These are phyloP conservation scores for Fraxinus platypoda DNA, from an alignment of 305 asterid genomes.

Conservation along the genomic window DNA sequence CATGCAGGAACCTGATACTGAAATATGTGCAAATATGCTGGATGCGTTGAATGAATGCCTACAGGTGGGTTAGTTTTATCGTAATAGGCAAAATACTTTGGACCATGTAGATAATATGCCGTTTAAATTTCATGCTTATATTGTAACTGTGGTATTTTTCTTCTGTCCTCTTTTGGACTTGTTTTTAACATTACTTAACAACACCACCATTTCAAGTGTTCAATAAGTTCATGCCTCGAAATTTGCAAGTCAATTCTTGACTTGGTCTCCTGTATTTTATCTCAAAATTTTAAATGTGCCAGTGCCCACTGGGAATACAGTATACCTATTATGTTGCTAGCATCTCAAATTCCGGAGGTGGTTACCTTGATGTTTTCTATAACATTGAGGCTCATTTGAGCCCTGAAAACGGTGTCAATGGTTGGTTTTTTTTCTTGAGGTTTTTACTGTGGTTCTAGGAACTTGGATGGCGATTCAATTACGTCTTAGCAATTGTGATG, in stretches of 20 bases:
- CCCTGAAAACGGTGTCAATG: background rate
- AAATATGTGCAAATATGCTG: slow-evolving; percentile 79
- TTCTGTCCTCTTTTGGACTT: background rate
- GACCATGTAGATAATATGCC: background rate
- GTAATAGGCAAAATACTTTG: background rate
- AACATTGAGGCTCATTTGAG: background rate
- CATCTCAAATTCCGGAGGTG: background rate
- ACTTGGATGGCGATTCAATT: background rate
- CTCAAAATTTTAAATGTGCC: background rate
- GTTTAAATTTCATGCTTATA: background rate
- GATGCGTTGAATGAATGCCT: slow-evolving; percentile 83
- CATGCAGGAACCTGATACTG: slow-evolving; percentile 87
- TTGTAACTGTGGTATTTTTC: background rate
- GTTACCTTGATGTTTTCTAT: background rate
- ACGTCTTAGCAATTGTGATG: background rate
- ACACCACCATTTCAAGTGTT: background rate
- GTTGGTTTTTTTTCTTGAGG: background rate
- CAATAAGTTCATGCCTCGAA: background rate
- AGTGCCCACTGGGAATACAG: background rate
- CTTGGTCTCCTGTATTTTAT: background rate
- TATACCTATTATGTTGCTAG: background rate
- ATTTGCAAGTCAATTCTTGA: background rate
- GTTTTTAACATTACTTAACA: background rate
- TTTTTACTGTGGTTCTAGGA: background rate
- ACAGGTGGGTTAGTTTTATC: slow-evolving; percentile 49